Conservation (phyloP, 306 rosid species). For the Hylodesmum podocarpum region DNA sequence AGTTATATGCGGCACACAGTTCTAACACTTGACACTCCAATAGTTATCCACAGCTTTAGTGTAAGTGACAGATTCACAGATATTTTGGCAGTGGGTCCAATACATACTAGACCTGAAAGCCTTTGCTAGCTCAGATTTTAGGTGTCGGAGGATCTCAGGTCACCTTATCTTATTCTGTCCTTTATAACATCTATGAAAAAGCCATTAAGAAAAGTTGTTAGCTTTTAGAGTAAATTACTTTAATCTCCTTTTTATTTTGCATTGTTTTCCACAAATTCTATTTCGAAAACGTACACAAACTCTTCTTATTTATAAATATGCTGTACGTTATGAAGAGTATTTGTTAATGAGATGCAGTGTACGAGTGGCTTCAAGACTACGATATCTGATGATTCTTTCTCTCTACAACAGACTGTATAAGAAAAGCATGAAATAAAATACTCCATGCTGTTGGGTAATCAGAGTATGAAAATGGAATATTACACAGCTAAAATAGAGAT, state of each 20-base stretch:
- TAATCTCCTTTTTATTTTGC: not conserved
- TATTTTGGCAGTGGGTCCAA: not conserved
- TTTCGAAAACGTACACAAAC: not conserved
- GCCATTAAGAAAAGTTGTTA: not conserved
- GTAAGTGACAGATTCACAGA: not conserved
- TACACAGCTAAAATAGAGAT: too few species aligned
- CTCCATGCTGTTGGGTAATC: too few species aligned
- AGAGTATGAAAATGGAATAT: too few species aligned
- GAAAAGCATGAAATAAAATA: too few species aligned
- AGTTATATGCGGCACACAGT: too few species aligned
- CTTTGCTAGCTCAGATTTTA: not conserved
- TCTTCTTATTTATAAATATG: too few species aligned
- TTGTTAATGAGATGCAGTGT: too few species aligned
- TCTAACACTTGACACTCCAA: too few species aligned
- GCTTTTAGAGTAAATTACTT: not conserved
- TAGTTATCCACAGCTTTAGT: not conserved
- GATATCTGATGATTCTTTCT: too few species aligned
- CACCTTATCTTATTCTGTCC: not conserved
- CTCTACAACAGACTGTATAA: too few species aligned
- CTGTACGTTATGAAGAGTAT: too few species aligned
- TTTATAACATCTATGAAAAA: not conserved
- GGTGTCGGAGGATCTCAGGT: not conserved
- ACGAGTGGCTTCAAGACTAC: too few species aligned
- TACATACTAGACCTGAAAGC: not conserved
- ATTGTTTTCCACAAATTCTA: not conserved